Percentiles rank a stretch among this genome's conserved stretches.
These are phyloP conservation scores for Dryadomyces quercus-mongolicae DNA, from an alignment of 2,329 filamentous ascomycete genomes.

Conservation along the genomic window DNA sequence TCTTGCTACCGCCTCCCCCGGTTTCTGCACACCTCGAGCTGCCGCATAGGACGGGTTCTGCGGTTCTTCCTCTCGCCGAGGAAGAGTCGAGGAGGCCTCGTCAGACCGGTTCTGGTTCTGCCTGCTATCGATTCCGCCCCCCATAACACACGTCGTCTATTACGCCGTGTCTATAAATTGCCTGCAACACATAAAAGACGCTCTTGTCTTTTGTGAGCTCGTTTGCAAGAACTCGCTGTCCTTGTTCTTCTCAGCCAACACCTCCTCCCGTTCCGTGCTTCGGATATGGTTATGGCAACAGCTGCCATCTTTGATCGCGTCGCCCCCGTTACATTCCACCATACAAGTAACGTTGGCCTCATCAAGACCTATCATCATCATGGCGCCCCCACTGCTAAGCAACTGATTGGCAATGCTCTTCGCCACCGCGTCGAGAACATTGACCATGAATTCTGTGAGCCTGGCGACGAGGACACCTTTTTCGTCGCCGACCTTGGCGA, in stretches of 20 bases:
- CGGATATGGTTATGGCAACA: constrained; percentile 56
- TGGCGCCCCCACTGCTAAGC: constrained; percentile 46
- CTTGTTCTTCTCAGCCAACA: not conserved
- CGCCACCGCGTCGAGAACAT: constrained; percentile 74
- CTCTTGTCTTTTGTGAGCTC: too few relatives aligned
- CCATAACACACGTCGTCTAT: constrained; percentile 57
- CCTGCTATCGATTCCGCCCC: constrained; percentile 89
- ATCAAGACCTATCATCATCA: constrained; percentile 30
- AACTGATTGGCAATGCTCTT: constrained; percentile 76
- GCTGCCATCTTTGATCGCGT: constrained; percentile 39
- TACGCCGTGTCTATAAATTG: too few relatives aligned
- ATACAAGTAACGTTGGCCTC: constrained; percentile 32
- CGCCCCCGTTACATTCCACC: constrained; percentile 35
- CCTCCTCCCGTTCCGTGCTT: constrained; percentile 2
- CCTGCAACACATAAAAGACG: too few relatives aligned
- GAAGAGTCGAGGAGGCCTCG: constrained; percentile 99
- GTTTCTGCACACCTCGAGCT: constrained; percentile 66
- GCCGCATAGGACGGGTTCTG: constrained; percentile 98
- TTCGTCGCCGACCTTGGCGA: constrained; percentile 97
- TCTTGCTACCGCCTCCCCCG: constrained; percentile 35
- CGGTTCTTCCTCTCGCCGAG: constrained; percentile 99
- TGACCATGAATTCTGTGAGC: constrained; percentile 76
- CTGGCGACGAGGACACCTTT: constrained; percentile 94
- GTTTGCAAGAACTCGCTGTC: not conserved
- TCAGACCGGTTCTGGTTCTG: constrained; percentile 81